These are phyloP conservation scores for Boletus fagicola DNA, from an alignment of 768 basidiomycete genomes.

Conservation along the genomic window DNA sequence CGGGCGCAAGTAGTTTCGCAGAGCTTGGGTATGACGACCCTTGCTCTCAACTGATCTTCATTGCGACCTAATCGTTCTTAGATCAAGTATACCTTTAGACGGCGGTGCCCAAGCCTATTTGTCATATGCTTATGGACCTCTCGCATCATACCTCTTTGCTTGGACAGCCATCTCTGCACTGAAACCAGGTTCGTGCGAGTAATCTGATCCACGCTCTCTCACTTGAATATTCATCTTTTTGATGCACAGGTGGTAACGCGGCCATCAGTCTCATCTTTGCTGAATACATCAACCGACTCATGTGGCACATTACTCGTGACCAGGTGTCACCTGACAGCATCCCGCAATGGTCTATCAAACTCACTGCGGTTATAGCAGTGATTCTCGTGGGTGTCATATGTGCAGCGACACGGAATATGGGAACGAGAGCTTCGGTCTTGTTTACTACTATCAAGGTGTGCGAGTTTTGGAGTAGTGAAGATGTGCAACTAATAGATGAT, in stretches of 20 bases:
- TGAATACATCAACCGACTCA: slow-evolving; percentile 88
- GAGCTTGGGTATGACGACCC: slow-evolving; percentile 70
- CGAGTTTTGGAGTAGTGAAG: slow-evolving; percentile 2
- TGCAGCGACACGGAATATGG: slow-evolving; percentile 71
- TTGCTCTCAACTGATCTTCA: background rate
- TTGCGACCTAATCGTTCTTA: background rate
- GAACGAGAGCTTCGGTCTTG: slow-evolving; percentile 79
- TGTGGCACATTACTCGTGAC: slow-evolving; percentile 71
- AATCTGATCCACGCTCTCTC: background rate
- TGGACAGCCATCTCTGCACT: slow-evolving; percentile 93
- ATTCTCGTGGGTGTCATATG: slow-evolving; percentile 73
- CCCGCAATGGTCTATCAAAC: slow-evolving; percentile 89
- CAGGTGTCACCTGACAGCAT: slow-evolving; percentile 75
- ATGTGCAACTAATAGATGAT: background rate
- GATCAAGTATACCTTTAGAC: slow-evolving; percentile 38
- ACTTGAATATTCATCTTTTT: slow-evolving; percentile 2
- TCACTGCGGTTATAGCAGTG: slow-evolving; percentile 76
- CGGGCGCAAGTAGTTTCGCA: slow-evolving; percentile 91
- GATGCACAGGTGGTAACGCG: slow-evolving; percentile 60
- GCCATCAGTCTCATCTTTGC: slow-evolving; percentile 88
- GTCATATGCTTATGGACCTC: slow-evolving; percentile 83
- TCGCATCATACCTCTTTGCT: slow-evolving; percentile 87
- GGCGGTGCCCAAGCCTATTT: slow-evolving; percentile 77
- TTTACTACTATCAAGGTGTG: slow-evolving; percentile 84
- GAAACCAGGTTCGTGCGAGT: slow-evolving; percentile 61